These are phyloP conservation scores for Quercus alba DNA, from an alignment of 306 rosid genomes.

Conservation along the genomic window DNA sequence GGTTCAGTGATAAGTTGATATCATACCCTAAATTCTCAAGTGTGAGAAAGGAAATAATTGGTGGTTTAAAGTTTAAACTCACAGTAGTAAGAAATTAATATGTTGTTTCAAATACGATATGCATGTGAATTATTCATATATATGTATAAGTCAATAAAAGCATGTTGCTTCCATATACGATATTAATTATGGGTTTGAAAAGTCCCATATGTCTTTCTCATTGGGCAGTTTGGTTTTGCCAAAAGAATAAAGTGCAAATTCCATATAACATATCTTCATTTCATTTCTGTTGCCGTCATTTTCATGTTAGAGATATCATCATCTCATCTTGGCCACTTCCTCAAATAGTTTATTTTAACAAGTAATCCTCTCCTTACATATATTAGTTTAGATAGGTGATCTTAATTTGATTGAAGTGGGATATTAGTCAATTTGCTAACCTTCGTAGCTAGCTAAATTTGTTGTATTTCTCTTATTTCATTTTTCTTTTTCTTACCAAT, in stretches of 20 bases:
- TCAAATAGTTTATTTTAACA: constrained; percentile 27
- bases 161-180: not conserved
- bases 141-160: not conserved
- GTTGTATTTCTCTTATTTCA: not conserved
- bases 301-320: constrained; percentile 44
- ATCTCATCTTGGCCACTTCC: constrained; percentile 29
- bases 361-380: constrained; percentile 20
- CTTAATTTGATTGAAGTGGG: constrained; percentile 16
- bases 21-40: not conserved
- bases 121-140: not conserved
- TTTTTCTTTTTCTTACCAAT: not conserved
- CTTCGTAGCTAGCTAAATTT: constrained; percentile 11
- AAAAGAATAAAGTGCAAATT: not conserved
- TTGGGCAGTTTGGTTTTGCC: not conserved
- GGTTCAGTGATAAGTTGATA: not conserved
- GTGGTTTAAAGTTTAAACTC: not conserved
- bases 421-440: constrained; percentile 22
- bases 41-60: not conserved
- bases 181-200: not conserved
- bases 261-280: constrained; percentile 15
- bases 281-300: constrained; percentile 25
- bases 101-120: not conserved
- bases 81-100: not conserved
- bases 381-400: constrained; percentile 36
- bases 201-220: not conserved